Evolutionary conservation across 148 eudicot species (phyloP).

Genomic region (Amaranthus cruentus): DNA sequence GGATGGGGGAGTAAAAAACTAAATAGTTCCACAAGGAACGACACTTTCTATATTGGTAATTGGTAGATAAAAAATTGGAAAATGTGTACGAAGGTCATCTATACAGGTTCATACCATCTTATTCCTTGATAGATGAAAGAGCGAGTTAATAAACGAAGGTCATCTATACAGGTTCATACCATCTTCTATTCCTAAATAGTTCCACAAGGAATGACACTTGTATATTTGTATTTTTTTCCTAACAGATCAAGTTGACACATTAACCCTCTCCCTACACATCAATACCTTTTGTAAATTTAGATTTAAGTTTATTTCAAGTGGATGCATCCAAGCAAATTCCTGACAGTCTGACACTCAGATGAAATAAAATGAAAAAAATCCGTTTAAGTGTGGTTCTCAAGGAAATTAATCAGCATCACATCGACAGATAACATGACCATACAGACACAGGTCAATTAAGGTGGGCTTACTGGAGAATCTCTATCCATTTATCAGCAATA

Average conservation of each 20-base stretch:
- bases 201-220: too few relatives aligned
- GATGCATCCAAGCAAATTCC: neutral
- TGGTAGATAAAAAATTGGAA: too few relatives aligned
- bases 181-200: too few relatives aligned
- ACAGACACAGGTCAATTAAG: neutral
- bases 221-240: neutral
- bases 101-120: too few relatives aligned
- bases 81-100: too few relatives aligned
- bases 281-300: neutral
- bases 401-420: constrained; percentile 1
- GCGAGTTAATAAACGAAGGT: too few relatives aligned
- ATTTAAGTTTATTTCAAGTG: neutral
- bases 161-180: too few relatives aligned
- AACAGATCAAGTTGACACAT: neutral
- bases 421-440: neutral
- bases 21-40: too few relatives aligned
- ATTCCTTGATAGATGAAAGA: too few relatives aligned
- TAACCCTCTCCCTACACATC: neutral
- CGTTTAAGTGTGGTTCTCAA: neutral
- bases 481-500: constrained; percentile 97
- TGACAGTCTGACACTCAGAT: neutral
- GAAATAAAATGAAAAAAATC: neutral
- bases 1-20: too few relatives aligned
- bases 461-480: constrained; percentile 76
- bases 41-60: too few relatives aligned